phyloP scores from a whole-genome alignment of 768 basidiomycete species.

The Suillus americanus region DNA sequence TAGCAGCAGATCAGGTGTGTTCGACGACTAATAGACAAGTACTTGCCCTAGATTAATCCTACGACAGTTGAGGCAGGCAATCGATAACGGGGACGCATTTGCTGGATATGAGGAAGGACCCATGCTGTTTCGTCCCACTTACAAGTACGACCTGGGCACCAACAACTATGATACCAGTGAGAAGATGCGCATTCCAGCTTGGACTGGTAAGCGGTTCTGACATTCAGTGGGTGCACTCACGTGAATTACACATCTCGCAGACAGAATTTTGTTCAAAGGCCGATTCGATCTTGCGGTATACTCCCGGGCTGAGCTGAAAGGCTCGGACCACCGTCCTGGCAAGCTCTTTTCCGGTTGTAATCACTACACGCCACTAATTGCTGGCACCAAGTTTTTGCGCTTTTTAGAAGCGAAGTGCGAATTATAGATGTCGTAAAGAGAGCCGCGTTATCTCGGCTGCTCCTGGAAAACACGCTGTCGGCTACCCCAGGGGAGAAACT shows the following conservation, averaged over 20 bases:
- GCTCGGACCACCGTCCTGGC: constrained; percentile 98
- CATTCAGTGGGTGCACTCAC: not conserved
- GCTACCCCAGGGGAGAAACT: constrained; percentile 66
- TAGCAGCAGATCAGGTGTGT: constrained; percentile 84
- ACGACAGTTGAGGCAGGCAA: constrained; percentile 65
- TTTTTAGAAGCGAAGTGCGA: constrained; percentile 77
- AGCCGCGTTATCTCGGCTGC: constrained; percentile 61
- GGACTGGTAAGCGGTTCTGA: constrained; percentile 70
- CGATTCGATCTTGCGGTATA: constrained; percentile 76
- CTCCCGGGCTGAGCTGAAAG: constrained; percentile 77
- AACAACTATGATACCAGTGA: constrained; percentile 94
- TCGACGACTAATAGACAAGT: not conserved
- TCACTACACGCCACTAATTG: not conserved
- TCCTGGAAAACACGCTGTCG: constrained; percentile 64
- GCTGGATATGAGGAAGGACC: constrained; percentile 86
- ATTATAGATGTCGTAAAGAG: constrained; percentile 79
- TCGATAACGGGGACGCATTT: constrained; percentile 76
- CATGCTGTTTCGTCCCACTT: constrained; percentile 90
- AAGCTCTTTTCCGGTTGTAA: constrained; percentile 12
- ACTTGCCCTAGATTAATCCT: constrained; percentile 8
- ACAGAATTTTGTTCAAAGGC: constrained; percentile 91
- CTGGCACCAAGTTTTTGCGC: constrained; percentile 64
- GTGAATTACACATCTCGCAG: constrained; percentile 41
- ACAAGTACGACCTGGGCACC: constrained; percentile 83
- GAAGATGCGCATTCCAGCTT: constrained; percentile 94